Evolutionary conservation across 805 yeast species (phyloP).

Genomic region (Martiniozyma abietophila): DNA sequence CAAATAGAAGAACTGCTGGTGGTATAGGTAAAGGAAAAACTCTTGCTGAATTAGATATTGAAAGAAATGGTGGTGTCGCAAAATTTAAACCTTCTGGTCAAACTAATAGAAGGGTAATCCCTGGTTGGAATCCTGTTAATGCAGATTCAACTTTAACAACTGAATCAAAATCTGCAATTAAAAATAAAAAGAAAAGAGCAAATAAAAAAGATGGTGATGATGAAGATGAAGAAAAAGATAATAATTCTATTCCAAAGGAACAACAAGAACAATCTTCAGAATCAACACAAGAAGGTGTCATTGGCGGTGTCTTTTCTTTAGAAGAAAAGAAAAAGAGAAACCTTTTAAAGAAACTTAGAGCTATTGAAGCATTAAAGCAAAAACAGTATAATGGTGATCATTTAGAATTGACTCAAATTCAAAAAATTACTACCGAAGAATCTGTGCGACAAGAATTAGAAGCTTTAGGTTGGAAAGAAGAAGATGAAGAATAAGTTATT

Average conservation of each 20-base stretch:
- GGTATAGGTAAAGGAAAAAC: conserved; percentile 36
- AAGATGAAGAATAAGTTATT: too few relatives aligned
- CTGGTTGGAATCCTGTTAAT: conserved; percentile 20
- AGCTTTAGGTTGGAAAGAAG: conserved; percentile 52
- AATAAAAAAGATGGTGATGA: conserved; percentile 34
- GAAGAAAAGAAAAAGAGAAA: conserved; percentile 93
- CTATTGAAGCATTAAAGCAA: conserved; percentile 84
- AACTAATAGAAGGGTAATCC: conserved; percentile 6
- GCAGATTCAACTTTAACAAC: conserved; percentile 25
- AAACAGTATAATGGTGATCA: conserved; percentile 77
- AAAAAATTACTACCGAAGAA: conserved; percentile 81
- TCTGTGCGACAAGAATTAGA: conserved; percentile 68
- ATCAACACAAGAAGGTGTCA: conserved; percentile 30
- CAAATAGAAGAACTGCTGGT: conserved; percentile 67
- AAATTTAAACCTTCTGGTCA: conserved; percentile 6
- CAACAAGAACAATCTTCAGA: conserved; percentile 1
- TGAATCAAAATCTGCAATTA: conserved; percentile 53
- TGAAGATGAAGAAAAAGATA: neutral
- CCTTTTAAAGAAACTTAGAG: conserved; percentile 84
- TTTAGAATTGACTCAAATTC: conserved; percentile 85
- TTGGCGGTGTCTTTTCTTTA: conserved; percentile 56
- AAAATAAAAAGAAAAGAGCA: conserved; percentile 55
- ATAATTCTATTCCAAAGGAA: conserved; percentile 4
- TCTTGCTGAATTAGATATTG: conserved; percentile 48
- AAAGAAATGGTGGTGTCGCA: conserved; percentile 12